Percentiles rank a stretch among this genome's conserved stretches.
These are phyloP conservation scores for Artemisia tridentata DNA, from an alignment of 129 eudicot species.

Conservation along the genomic window DNA sequence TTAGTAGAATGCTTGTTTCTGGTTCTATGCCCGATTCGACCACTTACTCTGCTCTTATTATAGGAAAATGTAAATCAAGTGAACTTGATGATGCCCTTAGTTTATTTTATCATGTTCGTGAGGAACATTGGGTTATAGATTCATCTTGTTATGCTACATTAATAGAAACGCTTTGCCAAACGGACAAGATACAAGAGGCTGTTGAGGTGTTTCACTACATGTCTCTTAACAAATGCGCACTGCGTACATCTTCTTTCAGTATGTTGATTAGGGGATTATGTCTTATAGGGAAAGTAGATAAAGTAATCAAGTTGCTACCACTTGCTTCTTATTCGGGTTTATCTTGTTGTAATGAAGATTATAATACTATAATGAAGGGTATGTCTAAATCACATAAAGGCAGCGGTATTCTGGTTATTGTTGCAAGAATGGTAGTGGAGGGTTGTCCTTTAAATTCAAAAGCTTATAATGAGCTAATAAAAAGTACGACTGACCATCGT, in stretches of 20 bases:
- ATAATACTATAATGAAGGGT: slow-evolving; percentile 43
- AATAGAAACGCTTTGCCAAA: slow-evolving; percentile 49
- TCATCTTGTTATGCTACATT: slow-evolving; percentile 43
- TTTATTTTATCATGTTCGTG: slow-evolving; percentile 43
- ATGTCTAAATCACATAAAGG: slow-evolving; percentile 27
- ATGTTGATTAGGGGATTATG: slow-evolving; percentile 41
- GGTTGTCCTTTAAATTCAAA: slow-evolving; percentile 54
- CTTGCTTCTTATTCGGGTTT: slow-evolving; percentile 37
- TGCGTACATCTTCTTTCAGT: slow-evolving; percentile 41
- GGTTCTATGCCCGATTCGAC: slow-evolving; percentile 45
- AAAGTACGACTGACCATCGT: slow-evolving; percentile 31
- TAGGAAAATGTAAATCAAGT: slow-evolving; percentile 55
- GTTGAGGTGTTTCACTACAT: slow-evolving; percentile 53
- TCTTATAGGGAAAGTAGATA: slow-evolving; percentile 38
- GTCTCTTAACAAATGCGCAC: slow-evolving; percentile 40
- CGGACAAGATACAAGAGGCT: slow-evolving; percentile 49
- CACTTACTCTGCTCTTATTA: slow-evolving; percentile 66
- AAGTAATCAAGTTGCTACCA: slow-evolving; percentile 37
- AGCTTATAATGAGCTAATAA: slow-evolving; percentile 48
- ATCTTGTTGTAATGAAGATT: slow-evolving; percentile 37
- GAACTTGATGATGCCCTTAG: slow-evolving; percentile 46
- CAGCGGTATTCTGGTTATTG: slow-evolving; percentile 21
- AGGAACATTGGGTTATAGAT: slow-evolving; percentile 52
- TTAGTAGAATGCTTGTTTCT: slow-evolving; percentile 62
- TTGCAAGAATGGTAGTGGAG: slow-evolving; percentile 55